Evolutionary conservation across 2,329 filamentous ascomycete genomes (phyloP), one percentile per base, ranked within the genome.

Genomic region (Polychaeton citri): DNA sequence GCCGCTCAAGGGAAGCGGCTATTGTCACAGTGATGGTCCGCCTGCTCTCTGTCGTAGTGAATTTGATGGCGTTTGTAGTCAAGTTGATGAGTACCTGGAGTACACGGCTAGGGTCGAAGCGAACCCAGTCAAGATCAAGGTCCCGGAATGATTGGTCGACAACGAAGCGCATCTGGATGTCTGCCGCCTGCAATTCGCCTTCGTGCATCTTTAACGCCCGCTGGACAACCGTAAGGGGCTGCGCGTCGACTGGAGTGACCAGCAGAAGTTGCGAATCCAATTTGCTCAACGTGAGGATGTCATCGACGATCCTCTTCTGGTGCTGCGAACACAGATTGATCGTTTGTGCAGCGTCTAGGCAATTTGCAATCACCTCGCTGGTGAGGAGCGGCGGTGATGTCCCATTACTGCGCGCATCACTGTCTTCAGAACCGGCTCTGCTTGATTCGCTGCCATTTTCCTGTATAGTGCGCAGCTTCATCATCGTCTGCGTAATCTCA

Each of bases 61-160:
- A 88, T 49, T 88, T 88, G 55, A 88, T 77, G 0, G 81, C 80
- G 48, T 88, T 88, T 6, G 81, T 83, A 6, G 82, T 71, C 1
- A 88, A 66, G 47, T 88, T 88, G 53, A 88, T 85, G 3, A 87
- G 64, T 1, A 87, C 79, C 55, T 88, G 82, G 35, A 81, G 70
- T 34, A 88, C 74, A 17, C 82, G 70, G 12, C 77, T 80, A 0
- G 82, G 78, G 52, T 88, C 83, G 19, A 85, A 64, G 43, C 71
- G 79, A 28, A 86, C 72, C 65, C 75, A 85, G 21, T 79, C 72
- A 21, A 81, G 61, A 0, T 60, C 60, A 2, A 77, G 61, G 1
- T 68, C 59, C 3, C 61, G 61, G 50, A 77, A 81, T 0, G 77
- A 79, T 12, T 68, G 52, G 45, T 80, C 74, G 9, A 82, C 66